Evolutionary conservation across 2,329 filamentous ascomycete genomes (phyloP).

Genomic region (Thelonectria rubi): DNA sequence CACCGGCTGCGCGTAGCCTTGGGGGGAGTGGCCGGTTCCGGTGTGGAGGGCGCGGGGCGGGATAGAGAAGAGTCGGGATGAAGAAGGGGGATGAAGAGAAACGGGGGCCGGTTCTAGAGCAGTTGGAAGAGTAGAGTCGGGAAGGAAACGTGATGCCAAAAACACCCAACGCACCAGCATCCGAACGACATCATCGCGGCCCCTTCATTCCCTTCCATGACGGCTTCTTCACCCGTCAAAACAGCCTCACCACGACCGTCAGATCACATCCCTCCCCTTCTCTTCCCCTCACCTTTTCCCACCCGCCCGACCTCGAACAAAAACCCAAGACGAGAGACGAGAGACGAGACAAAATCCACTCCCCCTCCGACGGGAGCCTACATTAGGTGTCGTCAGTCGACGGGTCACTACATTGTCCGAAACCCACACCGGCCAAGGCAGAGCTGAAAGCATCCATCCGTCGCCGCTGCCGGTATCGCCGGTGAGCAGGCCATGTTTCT

Average conservation of each 20-base stretch:
- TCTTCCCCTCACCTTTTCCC: background rate
- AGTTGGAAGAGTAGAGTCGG: too few relatives aligned
- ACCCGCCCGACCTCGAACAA: too few relatives aligned
- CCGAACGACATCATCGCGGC: too few relatives aligned
- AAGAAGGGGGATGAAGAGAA: too few relatives aligned
- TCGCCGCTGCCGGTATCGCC: background rate
- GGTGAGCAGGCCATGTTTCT: background rate
- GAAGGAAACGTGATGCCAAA: too few relatives aligned
- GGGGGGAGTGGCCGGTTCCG: too few relatives aligned
- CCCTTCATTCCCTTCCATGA: too few relatives aligned
- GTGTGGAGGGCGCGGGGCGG: too few relatives aligned
- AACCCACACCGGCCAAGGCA: constrained; percentile 1
- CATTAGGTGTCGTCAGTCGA: background rate
- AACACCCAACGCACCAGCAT: too few relatives aligned
- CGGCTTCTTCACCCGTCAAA: too few relatives aligned
- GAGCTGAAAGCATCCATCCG: constrained; percentile 6
- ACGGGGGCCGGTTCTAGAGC: too few relatives aligned
- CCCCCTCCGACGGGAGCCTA: background rate
- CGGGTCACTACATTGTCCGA: constrained; percentile 4
- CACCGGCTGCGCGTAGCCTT: constrained; percentile 7
- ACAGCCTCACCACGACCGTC: background rate
- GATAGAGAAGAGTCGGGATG: too few relatives aligned
- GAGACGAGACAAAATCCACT: background rate
- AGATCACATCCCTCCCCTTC: background rate
- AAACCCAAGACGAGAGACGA: background rate